Conservation (phyloP, 2,329 filamentous ascomycete species). For the Xylariaceae sp. region DNA sequence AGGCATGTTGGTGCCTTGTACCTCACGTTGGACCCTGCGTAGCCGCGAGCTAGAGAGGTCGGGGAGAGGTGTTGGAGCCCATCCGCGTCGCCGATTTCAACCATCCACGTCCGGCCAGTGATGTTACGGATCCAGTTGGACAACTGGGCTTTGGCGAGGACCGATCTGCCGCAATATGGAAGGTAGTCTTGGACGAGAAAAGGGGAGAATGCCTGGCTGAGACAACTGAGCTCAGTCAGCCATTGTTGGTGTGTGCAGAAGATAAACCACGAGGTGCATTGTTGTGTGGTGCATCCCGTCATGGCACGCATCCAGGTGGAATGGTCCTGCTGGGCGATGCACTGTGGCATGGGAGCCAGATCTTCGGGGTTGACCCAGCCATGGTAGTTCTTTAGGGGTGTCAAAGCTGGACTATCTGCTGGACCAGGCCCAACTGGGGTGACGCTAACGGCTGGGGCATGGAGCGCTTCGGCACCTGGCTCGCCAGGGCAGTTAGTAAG, state of each 20-base stretch:
- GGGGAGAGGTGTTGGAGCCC: constrained; percentile 7
- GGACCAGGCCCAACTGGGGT: not conserved
- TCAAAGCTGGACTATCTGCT: constrained; percentile 1
- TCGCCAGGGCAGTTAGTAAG: not conserved
- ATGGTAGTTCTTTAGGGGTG: not conserved
- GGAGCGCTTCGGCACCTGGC: not conserved
- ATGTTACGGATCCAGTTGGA: constrained; percentile 4
- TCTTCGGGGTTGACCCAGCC: constrained; percentile 13
- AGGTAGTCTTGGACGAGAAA: constrained; percentile 3
- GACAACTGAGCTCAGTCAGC: constrained; percentile 9
- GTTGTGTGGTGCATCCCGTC: constrained; percentile 10
- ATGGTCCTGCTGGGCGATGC: constrained; percentile 12
- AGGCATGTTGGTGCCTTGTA: constrained; percentile 6
- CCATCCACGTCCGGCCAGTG: constrained; percentile 10
- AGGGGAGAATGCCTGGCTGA: constrained; percentile 1
- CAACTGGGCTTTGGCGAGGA: constrained; percentile 10
- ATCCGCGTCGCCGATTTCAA: constrained; percentile 4
- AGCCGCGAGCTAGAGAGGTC: constrained; percentile 3
- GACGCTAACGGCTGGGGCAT: not conserved
- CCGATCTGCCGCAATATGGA: constrained; percentile 6
- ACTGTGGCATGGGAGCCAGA: constrained; percentile 7
- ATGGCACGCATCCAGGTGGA: constrained; percentile 7
- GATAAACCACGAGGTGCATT: constrained; percentile 6
- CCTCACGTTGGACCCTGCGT: not conserved
- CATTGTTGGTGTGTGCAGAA: constrained; percentile 4